Base-by-base conservation (phyloP, 257 asterid species). In the Parsonsia alboflavescens region DNA sequence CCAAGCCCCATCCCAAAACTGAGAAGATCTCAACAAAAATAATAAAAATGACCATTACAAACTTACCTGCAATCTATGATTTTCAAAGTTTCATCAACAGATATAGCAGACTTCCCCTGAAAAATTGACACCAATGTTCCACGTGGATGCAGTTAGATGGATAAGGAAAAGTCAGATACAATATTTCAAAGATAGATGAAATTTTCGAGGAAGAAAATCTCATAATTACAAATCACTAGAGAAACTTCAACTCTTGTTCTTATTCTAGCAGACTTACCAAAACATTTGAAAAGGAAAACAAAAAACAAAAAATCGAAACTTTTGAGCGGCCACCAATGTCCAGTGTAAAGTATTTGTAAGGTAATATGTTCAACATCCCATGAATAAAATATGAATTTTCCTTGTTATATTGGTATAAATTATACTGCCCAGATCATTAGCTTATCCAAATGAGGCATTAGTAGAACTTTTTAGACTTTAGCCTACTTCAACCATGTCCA, bases 11-110 rank as follows among this genome's bases (percentile, higher is more conserved):
- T n/a, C 8, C 28, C 26, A 77, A 42, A 59, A 44, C 41, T 10
- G 41, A 59, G 57, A 45, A 24, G 15, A 69, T 52, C 9, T 10
- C 50, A 33, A 15, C 19, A 74, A 7, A 67, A n/a, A 52, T 11
- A n/a, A 53, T 22, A 45, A 22, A 1, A n/a, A 33, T 17, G 52
- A n/a, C n/a, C n/a, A n/a, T n/a, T n/a, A n/a, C n/a, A n/a, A n/a
- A n/a, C n/a, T n/a, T n/a, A n/a, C 97, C 93, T 88, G 95, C 97
- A 93, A 74, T 83, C 50, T 75, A 89, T 89, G 81, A 93, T 85
- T 85, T 88, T 89, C 82, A 89, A 77, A 8, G 96, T 88, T 68
- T 87, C 95, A 65, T 89, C 97, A 67, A 93, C 92, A 61, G 97
- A 93, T 72, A 91, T 66, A 24, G 96, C 88, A 77, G 95, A 86